Evolutionary conservation across 345 rosid genomes (phyloP), one percentile per base, ranked within the genome.

Genomic region (Euphorbia tirucalli): DNA sequence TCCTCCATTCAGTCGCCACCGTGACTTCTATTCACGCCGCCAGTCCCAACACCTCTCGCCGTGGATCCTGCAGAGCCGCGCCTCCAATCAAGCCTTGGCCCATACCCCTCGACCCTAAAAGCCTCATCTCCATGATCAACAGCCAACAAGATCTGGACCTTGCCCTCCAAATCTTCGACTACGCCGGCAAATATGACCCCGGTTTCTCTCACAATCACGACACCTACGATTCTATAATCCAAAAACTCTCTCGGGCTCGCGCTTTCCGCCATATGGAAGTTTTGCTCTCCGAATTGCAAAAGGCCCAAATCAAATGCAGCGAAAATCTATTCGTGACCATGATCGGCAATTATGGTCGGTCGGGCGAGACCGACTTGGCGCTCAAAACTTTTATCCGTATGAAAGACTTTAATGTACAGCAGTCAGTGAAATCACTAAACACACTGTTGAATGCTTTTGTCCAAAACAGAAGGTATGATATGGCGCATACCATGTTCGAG

Each of bases 51-150:
- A 27, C 35, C 49, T 30, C 79, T 27, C 82, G 81, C 54, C 77
- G 66, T n/a, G 61, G 79, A 69, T 82, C 86, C 57, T 81, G 70
- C 83, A 82, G 78, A 1, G 89, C 87, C 43, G 84, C 87, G 0
- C 97, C 96, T 0, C 97, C 96, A 66, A 84, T 93, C 79, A 87
- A 83, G 78, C 93, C 88, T 8, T 93, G 98, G 98, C 98, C 98
- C 6, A 81, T 84, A 70, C 83, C 83, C 71, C 96, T 93, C 68
- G 82, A 72, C 81, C 93, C 96, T 1, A 93, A 86, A 74, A 96
- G 93, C 61, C 83, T 93, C 5, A 82, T 75, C 70, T 86, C 86
- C 64, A 87, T 92, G 92, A 88, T 93, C 82, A 73, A 67, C 35
- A 87, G 87, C 76, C 96, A 91, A 62, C 93, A 91, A 60, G 88